Evolutionary conservation across 2,329 filamentous ascomycete species (phyloP), one percentile per base, ranked within the genome.

Genomic region (Trichocomaceae sp.): DNA sequence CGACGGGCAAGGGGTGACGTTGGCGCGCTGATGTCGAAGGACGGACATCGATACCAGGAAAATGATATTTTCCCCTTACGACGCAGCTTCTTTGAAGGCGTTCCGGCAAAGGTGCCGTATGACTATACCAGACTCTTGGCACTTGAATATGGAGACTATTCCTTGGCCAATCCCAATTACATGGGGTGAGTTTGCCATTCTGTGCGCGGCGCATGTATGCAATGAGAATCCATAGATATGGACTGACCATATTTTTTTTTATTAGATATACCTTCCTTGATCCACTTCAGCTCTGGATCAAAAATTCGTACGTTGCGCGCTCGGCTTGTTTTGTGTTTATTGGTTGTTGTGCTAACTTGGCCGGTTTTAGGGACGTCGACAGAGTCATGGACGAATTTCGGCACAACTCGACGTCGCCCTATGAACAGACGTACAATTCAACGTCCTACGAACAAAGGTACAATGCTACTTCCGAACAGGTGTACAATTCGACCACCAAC

Each of bases 31-130:
- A 77, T 77, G 68, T 80, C 77, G 63, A 84, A 84, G 63, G 82
- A 83, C 64, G 70, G 69, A 8, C 82, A 84, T 61, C 67, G 71
- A 33, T 84, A 81, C 60, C 63, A 70, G 59, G 75, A 76, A 55
- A 69, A 75, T 33, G 75, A 81, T 41, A 78, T 85, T 23, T 84
- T 81, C 60, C 81, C 82, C 1, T 69, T 84, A 12, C 74, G 81
- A 15, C 73, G 78, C 41, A 79, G 72, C 52, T 65, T 69, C 2
- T 83, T 84, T 57, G 82, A 84, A 63, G 75, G 71, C 42, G 69
- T 76, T 5, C 70, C 75, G 0, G 79, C 78, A 17, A 78, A 78
- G 58, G 72, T 84, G 22, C 82, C 82, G 1, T 83, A 77, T 61
- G 75, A 76, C 12, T 84, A 83, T 64, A 72, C 75, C 8, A 73